These are phyloP conservation scores for Rutstroemia sp. DNA, from an alignment of 2,329 filamentous ascomycete genomes.

Conservation along the genomic window DNA sequence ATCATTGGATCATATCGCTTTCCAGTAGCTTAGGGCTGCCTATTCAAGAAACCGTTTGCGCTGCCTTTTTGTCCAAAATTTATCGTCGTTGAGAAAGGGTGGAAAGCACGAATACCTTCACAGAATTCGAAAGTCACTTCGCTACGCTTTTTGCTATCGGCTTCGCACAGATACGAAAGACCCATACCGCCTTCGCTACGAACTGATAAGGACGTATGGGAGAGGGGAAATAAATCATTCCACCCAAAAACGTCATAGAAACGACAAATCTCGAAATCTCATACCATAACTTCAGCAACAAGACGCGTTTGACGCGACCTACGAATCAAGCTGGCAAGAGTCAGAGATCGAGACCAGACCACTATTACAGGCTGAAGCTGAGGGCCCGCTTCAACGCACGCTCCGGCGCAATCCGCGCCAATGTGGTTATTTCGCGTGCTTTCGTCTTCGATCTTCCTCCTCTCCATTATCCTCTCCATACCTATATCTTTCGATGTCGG, in stretches of 20 bases:
- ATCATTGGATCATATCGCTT: slow-evolving; percentile 17
- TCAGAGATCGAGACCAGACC: neutral
- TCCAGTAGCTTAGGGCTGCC: slow-evolving; percentile 3
- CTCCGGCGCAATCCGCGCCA: slow-evolving; percentile 41
- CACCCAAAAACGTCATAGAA: neutral
- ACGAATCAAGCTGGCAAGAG: neutral
- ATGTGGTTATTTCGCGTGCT: slow-evolving; percentile 82
- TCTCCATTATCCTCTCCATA: slow-evolving; percentile 90
- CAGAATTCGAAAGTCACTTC: neutral
- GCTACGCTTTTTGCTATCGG: neutral
- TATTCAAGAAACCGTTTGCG: slow-evolving; percentile 12
- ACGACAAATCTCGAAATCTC: neutral
- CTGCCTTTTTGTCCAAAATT: slow-evolving; percentile 2
- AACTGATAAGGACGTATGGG: neutral
- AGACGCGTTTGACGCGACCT: neutral
- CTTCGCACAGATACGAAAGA: neutral
- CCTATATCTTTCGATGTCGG: slow-evolving; percentile 97
- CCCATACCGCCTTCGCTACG: neutral
- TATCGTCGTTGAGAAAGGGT: neutral
- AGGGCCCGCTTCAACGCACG: slow-evolving; percentile 38
- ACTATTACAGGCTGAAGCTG: neutral
- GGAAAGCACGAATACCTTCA: neutral
- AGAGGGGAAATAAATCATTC: neutral
- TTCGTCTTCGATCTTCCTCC: slow-evolving; percentile 77
- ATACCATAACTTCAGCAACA: neutral